Evolutionary conservation across 257 asterid species (phyloP), one percentile per base, ranked within the genome.

Genomic region (Haberlea rhodopensis): DNA sequence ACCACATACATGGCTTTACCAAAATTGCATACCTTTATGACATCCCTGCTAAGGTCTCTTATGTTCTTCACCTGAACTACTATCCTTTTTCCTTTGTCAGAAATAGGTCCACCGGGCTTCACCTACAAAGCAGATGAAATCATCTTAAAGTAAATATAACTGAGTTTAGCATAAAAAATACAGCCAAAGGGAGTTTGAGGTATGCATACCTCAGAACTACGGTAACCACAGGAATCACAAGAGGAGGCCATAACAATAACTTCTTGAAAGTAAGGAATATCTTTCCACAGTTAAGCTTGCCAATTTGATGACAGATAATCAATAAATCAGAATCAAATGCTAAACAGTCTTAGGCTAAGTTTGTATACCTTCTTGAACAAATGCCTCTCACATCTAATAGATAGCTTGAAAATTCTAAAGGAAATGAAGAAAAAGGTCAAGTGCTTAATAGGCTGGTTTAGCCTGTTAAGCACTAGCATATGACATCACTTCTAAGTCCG

Each of bases 241-340:
- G 95, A 49, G 53, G 97, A 78, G 29, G 97, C 95, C 99, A 94
- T 94, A 51, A 94, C 96, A 52, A 94, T 83, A 52, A 90, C 96
- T 80, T 94, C 95, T 80, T 82, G 91, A 34, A 94, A 94, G 79
- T 94, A 90, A 29, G 96, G 97, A 63, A 94, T 90, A 76, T 90
- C 99, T 94, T 71, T 21, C 56, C 19, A 49, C 37, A 27, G 88
- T 88, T 81, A 94, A 86, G 92, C 63, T 67, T 59, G 60, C 84
- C 80, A 71, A 61, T 49, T 45, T 59, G 62, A 61, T 27, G 19
- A 25, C 49, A 29, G 29, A 28, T 43, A 7, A 22, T 31, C 62
- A 51, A 70, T 19, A 51, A 68, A 60, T 34, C 31, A 53, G 5
- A 25, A 43, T 32, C 65, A 46, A 70, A 18, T 48, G 27, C 23